phyloP scores from a whole-genome alignment of 1,284 basidiomycete genomes.

The Amylostereum chailletii region DNA sequence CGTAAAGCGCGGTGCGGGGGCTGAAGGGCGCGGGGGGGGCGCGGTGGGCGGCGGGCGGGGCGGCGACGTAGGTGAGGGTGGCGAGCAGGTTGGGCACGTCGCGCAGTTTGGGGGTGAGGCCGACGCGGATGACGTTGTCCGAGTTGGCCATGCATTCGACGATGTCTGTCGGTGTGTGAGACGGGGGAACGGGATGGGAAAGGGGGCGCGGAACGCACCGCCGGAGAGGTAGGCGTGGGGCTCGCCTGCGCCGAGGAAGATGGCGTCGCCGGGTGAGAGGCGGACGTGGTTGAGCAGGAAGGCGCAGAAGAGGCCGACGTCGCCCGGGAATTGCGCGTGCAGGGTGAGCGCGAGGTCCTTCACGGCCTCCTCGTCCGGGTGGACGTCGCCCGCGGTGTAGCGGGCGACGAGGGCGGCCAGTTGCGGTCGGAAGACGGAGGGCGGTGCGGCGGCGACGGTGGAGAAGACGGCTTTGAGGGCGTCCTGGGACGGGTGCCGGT shows the following conservation, averaged over 20 bases:
- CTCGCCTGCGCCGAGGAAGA: constrained; percentile 93
- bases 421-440: constrained; percentile 40
- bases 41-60: constrained; percentile 60
- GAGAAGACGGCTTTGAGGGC: constrained; percentile 72
- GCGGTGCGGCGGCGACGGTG: constrained; percentile 73
- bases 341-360: constrained; percentile 67
- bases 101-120: constrained; percentile 92
- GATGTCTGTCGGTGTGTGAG: constrained; percentile 55
- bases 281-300: constrained; percentile 87
- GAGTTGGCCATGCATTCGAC: constrained; percentile 98
- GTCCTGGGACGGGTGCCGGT: constrained; percentile 7
- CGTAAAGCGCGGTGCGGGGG: constrained; percentile 55
- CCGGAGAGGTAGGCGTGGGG: constrained; percentile 95
- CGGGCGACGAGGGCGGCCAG: constrained; percentile 55
- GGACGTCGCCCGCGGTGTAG: constrained; percentile 40
- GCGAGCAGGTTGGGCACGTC: constrained; percentile 87
- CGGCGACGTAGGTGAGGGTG: constrained; percentile 82
- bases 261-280: constrained; percentile 79
- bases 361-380: constrained; percentile 35
- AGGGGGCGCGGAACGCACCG: constrained; percentile 37
- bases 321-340: constrained; percentile 80
- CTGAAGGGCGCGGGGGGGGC: constrained; percentile 33
- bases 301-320: constrained; percentile 91
- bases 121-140: constrained; percentile 98
- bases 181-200: background rate